Evolutionary conservation across 2,329 filamentous ascomycete genomes (phyloP), one percentile per base, ranked within the genome.

Genomic region (Nemania serpens): DNA sequence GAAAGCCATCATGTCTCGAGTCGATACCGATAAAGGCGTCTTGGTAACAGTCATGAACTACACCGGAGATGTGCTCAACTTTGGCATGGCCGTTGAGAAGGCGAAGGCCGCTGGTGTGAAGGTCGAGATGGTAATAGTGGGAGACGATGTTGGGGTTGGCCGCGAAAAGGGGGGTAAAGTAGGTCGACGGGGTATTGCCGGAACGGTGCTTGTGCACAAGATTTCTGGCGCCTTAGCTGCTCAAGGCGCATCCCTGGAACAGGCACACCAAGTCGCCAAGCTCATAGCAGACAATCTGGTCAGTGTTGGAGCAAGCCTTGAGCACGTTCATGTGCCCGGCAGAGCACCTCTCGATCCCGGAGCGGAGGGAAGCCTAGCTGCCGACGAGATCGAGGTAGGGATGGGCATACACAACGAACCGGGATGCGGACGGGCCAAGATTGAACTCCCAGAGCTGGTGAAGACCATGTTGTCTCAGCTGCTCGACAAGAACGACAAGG

Each of bases 41-140:
- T 75, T 97, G 42, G 90, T 97, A n/a, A 88, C 93, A 5, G 91
- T 96, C 33, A 97, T 96, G 91, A 97, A 97, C 75, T 96, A 96
- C 76, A 96, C 92, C 1, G 91, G 91, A 39, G 91, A 93, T 74
- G 86, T 97, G 55, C 83, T 97, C 68, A 96, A 97, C 78, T 97
- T 97, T 73, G 93, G 93, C 57, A 89, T 97, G 84, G 93, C 89
- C 0, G 91, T 95, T 9, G 94, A 97, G 76, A 97, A 97, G 79
- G 93, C 93, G 15, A 88, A 90, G 60, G 92, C 92, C 1, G 85
- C 87, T 0, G 93, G 92, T 0, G 77, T 92, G 22, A 78, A 87
- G 17, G 90, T 91, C 0, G 91, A 96, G 74, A 96, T 97, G 89
- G 87, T 96, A 10, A 90, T 96, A 9, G 91, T 97, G 7, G 92